Percentiles rank a stretch among this genome's conserved stretches.
phyloP scores from a whole-genome alignment of 192 early-diverging fungal species.

The Entomortierella chlamydospora region DNA sequence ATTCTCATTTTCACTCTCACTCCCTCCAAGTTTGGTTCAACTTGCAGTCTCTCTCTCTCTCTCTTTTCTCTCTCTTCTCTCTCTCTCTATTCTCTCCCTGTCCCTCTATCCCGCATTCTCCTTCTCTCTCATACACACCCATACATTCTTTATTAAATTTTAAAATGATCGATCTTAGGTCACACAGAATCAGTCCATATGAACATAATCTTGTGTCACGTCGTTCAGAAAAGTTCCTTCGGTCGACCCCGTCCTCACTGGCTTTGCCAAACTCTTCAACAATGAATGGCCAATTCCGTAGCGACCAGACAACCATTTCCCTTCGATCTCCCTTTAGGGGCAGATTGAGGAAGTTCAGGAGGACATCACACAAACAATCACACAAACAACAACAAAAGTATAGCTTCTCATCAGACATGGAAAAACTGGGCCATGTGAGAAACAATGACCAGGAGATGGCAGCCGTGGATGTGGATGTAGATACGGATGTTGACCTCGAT shows the following conservation, averaged over 20 bases:
- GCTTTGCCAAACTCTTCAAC: background rate
- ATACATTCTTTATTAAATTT: background rate
- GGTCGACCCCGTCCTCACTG: background rate
- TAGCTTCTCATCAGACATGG: background rate
- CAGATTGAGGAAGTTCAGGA: constrained; percentile 7
- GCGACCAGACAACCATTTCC: background rate
- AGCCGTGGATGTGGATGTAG: background rate
- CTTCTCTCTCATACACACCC: background rate
- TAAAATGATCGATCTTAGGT: constrained; percentile 46
- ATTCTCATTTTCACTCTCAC: background rate
- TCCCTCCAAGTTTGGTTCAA: background rate
- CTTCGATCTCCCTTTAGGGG: constrained; percentile 8
- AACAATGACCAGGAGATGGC: constrained; percentile 8
- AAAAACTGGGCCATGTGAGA: background rate
- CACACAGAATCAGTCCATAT: constrained; percentile 45
- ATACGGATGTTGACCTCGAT: background rate
- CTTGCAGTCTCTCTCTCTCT: background rate
- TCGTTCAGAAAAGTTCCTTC: constrained; percentile 5
- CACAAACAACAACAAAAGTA: constrained; percentile 5
- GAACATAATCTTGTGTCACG: constrained; percentile 39
- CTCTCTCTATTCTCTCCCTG: background rate
- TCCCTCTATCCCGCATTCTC: background rate
- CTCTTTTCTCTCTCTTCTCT: background rate
- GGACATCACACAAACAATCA: background rate
- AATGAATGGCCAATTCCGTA: background rate